These are phyloP conservation scores for Pythium plurisporium DNA, from an alignment of 352 stramenopile species.

Conservation along the genomic window DNA sequence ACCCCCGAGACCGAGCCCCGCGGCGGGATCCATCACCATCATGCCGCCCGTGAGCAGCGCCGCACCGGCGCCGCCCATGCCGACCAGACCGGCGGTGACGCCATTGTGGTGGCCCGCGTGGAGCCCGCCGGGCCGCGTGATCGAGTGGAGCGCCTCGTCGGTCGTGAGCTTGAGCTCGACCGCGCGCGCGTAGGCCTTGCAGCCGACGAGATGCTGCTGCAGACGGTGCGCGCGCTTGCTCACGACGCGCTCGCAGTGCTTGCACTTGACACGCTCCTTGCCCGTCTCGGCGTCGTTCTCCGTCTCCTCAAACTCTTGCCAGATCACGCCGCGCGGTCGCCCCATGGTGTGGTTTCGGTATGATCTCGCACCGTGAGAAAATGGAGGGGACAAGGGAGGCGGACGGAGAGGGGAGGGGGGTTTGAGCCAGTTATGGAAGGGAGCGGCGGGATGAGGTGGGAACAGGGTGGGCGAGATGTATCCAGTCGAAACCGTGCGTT, in stretches of 20 bases:
- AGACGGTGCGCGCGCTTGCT: conserved; percentile 27
- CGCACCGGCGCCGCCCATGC: background rate
- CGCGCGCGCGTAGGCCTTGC: conserved; percentile 25
- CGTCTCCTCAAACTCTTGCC: conserved; percentile 25
- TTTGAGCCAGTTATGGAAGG: conserved; percentile 10
- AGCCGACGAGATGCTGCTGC: conserved; percentile 26
- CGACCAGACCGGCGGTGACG: background rate
- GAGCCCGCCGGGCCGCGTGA: conserved; percentile 10
- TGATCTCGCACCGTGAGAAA: background rate
- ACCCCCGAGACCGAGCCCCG: conserved; percentile 11
- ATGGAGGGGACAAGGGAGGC: background rate
- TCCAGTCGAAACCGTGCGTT: conserved; percentile 14
- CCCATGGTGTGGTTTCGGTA: conserved; percentile 7
- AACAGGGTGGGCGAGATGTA: background rate
- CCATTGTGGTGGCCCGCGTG: background rate
- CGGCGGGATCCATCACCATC: conserved; percentile 14
- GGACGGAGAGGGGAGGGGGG: background rate
- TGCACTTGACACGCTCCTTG: conserved; percentile 30
- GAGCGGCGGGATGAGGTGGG: background rate
- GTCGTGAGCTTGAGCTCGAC: conserved; percentile 29
- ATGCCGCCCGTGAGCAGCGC: background rate
- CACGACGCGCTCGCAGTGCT: conserved; percentile 28
- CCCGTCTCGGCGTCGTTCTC: conserved; percentile 27
- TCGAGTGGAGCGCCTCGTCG: conserved; percentile 24
- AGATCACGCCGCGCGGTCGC: conserved; percentile 24